Evolutionary conservation across 805 yeast species (phyloP).

Genomic region (Peterozyma xylosa): DNA sequence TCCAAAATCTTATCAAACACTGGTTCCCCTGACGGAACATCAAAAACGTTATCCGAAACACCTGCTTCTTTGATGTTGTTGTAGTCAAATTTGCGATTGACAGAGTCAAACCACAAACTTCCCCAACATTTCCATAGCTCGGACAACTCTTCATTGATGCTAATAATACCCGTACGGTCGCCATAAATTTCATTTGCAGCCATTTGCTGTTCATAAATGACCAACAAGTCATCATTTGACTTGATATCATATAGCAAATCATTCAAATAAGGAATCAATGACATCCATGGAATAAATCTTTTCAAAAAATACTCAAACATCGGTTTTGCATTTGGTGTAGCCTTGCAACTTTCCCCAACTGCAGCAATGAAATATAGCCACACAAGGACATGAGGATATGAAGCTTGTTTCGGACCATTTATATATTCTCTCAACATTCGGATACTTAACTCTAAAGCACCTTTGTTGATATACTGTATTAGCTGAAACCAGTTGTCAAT

Average conservation of each 20-base stretch:
- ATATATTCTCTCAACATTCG: constrained; percentile 59
- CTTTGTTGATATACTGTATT: constrained; percentile 47
- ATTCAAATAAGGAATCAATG: constrained; percentile 56
- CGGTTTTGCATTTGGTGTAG: constrained; percentile 35
- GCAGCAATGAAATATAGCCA: constrained; percentile 71
- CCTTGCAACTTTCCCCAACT: constrained; percentile 45
- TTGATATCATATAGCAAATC: constrained; percentile 35
- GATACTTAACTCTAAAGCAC: constrained; percentile 62
- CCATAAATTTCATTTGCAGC: neutral
- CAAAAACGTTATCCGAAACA: constrained; percentile 50
- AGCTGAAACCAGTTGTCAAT: constrained; percentile 49
- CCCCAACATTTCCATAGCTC: constrained; percentile 89
- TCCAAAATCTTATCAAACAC: constrained; percentile 37
- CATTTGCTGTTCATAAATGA: constrained; percentile 7
- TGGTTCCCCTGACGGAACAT: constrained; percentile 60
- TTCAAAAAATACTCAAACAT: constrained; percentile 45
- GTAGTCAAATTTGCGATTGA: constrained; percentile 46
- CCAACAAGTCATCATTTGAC: constrained; percentile 15
- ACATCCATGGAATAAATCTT: constrained; percentile 63
- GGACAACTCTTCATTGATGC: constrained; percentile 47
- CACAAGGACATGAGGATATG: constrained; percentile 67
- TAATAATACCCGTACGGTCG: neutral
- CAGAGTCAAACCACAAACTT: constrained; percentile 66
- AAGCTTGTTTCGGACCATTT: constrained; percentile 62
- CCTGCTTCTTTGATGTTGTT: constrained; percentile 45